phyloP scores from a whole-genome alignment of 257 asterid species.

The Primulina huaijiensis region DNA sequence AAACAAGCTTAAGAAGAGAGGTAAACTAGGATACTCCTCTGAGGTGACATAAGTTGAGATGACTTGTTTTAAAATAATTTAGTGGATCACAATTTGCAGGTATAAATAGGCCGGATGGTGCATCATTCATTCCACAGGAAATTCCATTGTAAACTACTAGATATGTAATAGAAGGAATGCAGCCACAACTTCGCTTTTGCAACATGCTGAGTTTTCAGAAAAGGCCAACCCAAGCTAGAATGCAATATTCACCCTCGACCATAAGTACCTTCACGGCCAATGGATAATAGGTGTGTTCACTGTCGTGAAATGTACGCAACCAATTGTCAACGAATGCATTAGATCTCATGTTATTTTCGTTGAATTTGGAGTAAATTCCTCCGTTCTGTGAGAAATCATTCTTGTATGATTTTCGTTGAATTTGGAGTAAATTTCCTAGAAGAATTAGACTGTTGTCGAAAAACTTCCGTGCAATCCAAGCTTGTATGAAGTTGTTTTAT shows the following conservation, averaged over 20 bases:
- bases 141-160: conserved; percentile 15
- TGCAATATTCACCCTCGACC: neutral
- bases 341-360: neutral
- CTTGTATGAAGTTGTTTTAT: no score
- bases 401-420: no score
- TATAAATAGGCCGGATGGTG: conserved; percentile 26
- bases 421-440: no score
- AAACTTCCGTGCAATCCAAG: no score
- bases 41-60: neutral
- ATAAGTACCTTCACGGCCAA: no score
- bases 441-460: no score
- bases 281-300: neutral
- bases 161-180: neutral
- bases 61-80: neutral
- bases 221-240: neutral
- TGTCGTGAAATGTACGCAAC: neutral
- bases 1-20: conserved; percentile 81
- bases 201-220: no score
- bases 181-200: neutral
- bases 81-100: conserved; percentile 19
- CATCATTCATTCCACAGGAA: conserved; percentile 23
- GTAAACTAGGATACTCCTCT: conserved; percentile 23
- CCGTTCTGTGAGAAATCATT: no score
- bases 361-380: no score
- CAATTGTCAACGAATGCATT: no score